A percentile compares a stretch with the other conserved stretches of the same genome.
Conservation (phyloP, 2,329 filamentous ascomycete species). For the Penicillium polonicum region DNA sequence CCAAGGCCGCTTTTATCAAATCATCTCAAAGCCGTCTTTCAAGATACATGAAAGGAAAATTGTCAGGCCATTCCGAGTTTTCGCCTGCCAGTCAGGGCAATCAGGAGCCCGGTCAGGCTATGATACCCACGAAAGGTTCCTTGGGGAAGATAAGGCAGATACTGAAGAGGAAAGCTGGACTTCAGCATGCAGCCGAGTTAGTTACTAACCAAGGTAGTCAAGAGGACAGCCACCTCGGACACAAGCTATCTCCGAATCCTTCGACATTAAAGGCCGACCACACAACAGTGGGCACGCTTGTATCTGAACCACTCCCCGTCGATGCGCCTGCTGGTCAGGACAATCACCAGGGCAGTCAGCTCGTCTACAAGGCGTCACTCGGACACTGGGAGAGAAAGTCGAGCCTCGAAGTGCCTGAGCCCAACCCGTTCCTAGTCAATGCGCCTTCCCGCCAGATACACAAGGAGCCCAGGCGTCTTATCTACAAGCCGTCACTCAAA, state of each 20-base stretch:
- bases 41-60: neutral
- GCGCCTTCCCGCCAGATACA: neutral
- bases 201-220: neutral
- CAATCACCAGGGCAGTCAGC: neutral
- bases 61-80: neutral
- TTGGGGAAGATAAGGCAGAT: too few relatives aligned
- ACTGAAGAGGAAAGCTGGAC: neutral
- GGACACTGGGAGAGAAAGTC: neutral
- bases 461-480: neutral
- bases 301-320: neutral
- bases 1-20: neutral
- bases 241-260: neutral
- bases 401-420: neutral
- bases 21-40: neutral
- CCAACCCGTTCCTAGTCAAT: neutral
- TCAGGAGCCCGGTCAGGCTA: neutral
- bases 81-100: neutral
- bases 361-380: neutral
- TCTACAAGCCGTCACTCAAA: too few relatives aligned
- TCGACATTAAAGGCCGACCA: neutral
- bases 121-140: neutral
- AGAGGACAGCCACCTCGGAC: neutral
- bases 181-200: neutral
- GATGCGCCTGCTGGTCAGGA: neutral
- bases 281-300: neutral